phyloP scores from a whole-genome alignment of 768 basidiomycete genomes.

The Sporobolomyces phaffii region DNA sequence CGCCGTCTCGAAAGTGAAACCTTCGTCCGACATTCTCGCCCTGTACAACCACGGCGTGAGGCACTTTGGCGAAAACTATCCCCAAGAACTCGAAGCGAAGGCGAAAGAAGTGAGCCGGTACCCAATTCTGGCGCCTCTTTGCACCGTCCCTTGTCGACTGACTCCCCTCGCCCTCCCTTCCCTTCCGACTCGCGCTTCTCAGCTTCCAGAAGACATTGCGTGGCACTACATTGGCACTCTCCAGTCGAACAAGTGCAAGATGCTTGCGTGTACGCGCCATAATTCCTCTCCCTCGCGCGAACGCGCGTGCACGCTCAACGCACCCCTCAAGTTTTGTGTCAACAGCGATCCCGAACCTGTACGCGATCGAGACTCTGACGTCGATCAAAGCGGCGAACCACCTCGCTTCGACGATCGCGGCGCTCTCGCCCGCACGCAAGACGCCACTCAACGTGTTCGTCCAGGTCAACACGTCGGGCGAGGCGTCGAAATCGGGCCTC shows the following conservation, averaged over 20 bases:
- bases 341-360: slow-evolving; percentile 84
- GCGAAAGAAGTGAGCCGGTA: slow-evolving; percentile 57
- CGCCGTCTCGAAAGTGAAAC: slow-evolving; percentile 90
- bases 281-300: background rate
- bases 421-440: slow-evolving; percentile 73
- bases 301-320: too few species aligned
- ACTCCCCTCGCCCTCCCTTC: background rate
- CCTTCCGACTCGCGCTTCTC: background rate
- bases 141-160: background rate
- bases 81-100: slow-evolving; percentile 84
- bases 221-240: slow-evolving; percentile 97
- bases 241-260: slow-evolving; percentile 88
- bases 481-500: slow-evolving; percentile 81
- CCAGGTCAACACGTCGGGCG: slow-evolving; percentile 94
- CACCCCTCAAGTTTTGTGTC: too few species aligned
- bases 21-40: slow-evolving; percentile 74
- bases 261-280: slow-evolving; percentile 63
- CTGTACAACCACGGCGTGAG: slow-evolving; percentile 73
- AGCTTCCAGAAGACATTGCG: slow-evolving; percentile 81
- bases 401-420: slow-evolving; percentile 63
- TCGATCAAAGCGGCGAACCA: slow-evolving; percentile 72
- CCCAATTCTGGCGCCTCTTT: slow-evolving; percentile 12
- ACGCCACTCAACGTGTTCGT: slow-evolving; percentile 75
- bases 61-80: slow-evolving; percentile 98
- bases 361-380: slow-evolving; percentile 75